phyloP scores from a whole-genome alignment of 306 rosid species.

The Senna siamea region DNA sequence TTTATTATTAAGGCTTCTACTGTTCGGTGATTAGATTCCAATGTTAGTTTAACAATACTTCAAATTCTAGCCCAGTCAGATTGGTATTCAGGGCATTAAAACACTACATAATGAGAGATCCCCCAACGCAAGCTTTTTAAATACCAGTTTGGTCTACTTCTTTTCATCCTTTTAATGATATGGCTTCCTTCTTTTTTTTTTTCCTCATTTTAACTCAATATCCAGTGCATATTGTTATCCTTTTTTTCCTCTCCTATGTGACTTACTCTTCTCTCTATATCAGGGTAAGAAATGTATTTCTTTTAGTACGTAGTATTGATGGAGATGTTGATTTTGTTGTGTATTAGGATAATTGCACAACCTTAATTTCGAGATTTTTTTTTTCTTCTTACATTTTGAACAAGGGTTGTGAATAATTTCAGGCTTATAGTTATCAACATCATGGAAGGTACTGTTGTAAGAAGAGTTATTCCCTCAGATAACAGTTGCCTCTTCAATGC shows the following conservation, averaged over 20 bases:
- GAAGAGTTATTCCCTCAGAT: constrained; percentile 79
- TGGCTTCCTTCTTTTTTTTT: not conserved
- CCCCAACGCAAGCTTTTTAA: not conserved
- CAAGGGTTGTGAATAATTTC: constrained; percentile 29
- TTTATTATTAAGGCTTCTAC: not conserved
- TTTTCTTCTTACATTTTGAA: not conserved
- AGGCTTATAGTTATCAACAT: constrained; percentile 32
- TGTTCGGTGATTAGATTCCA: not conserved
- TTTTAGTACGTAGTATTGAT: not conserved
- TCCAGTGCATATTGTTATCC: not conserved
- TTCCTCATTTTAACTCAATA: not conserved
- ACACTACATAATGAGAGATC: not conserved
- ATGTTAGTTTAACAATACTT: not conserved
- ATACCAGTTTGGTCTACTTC: not conserved
- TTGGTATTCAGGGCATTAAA: not conserved
- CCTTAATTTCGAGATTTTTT: not conserved
- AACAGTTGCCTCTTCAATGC: constrained; percentile 98
- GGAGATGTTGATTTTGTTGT: not conserved
- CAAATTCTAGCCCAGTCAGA: not conserved
- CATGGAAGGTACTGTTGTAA: constrained; percentile 63
- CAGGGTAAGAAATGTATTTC: not conserved
- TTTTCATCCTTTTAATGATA: not conserved
- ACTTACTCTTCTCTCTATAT: not conserved
- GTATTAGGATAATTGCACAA: not conserved
- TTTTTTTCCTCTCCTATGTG: not conserved